Evolutionary conservation across 352 stramenopile genomes (phyloP).

Genomic region (Phytophthora kernoviae): DNA sequence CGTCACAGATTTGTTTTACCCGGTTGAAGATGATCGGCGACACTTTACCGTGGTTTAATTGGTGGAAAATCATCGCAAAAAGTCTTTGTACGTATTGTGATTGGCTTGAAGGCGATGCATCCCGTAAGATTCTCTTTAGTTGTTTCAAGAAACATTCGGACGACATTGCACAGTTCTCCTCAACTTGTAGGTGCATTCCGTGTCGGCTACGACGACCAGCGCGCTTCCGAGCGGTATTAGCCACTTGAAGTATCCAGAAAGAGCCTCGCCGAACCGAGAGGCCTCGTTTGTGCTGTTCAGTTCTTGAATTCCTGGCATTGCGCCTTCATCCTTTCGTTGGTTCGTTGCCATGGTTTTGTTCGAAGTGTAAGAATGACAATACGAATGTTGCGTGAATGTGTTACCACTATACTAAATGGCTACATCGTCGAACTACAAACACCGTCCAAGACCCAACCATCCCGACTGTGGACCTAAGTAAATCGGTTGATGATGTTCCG

Average conservation of each 20-base stretch:
- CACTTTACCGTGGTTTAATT: slow-evolving; percentile 24
- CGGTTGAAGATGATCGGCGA: slow-evolving; percentile 23
- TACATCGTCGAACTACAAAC: too few species aligned
- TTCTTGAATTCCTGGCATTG: neutral
- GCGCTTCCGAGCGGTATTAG: slow-evolving; percentile 10
- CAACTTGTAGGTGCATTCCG: neutral
- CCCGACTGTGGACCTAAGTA: too few species aligned
- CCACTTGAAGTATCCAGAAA: slow-evolving; percentile 33
- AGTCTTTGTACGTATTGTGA: slow-evolving; percentile 33
- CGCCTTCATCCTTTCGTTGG: too few species aligned
- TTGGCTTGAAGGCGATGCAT: slow-evolving; percentile 26
- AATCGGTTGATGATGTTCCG: too few species aligned
- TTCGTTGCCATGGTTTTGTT: too few species aligned
- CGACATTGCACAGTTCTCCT: neutral
- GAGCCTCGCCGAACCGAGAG: slow-evolving; percentile 24
- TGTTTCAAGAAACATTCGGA: slow-evolving; percentile 28
- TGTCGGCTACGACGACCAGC: neutral
- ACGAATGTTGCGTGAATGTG: too few species aligned
- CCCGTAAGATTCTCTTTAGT: slow-evolving; percentile 38
- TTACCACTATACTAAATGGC: too few species aligned
- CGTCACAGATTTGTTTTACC: slow-evolving; percentile 7
- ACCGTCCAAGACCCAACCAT: too few species aligned
- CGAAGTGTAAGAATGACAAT: too few species aligned
- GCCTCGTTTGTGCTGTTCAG: slow-evolving; percentile 33
- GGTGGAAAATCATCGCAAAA: slow-evolving; percentile 21